Evolutionary conservation across 176 grass and related monocot species (phyloP), one percentile per base, ranked within the genome.

Genomic region (Hordeum marinum): DNA sequence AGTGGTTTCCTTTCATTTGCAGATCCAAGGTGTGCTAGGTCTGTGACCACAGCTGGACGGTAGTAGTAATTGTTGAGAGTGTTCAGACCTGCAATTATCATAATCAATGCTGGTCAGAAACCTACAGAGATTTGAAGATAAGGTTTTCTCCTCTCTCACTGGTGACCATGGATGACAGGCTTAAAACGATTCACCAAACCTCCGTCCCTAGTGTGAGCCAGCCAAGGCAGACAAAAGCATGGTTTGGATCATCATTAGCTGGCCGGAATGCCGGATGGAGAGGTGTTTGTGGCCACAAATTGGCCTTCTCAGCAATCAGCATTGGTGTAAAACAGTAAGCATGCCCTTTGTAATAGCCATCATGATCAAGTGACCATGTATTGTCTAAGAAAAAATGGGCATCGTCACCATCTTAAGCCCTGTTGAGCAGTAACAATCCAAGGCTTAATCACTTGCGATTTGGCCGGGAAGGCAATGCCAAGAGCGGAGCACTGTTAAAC

Each of bases 11-110:
- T 73, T 59, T 74, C 67, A 84, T 25, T 82, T 80, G 57, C 25
- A 74, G 37, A 83, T 77, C 43, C 83, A 73, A 63, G 42, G 1
- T 45, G 43, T 43, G 80, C 67, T 66, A 66, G 17, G 52, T 55
- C 6, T 20, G 80, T 63, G 80, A 32, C 76, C 76, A 80, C 76
- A 79, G 45, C 36, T 68, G 57, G 27, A 64, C 37, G 76, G 17
- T 20, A 50, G 13, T 50, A 50, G 14, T 50, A 55, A 55, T 0
- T 55, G 80, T 24, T 25, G 42, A 55, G 8, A 3, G 7, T 84
- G 7, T 84, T 73, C 81, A 84, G 87, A 46, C 68, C 66, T 14
- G 76, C 82, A 58, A 80, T 84, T 60, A 46, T 80, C 68, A 73
- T 18, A 27, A 52, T 45, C 4, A 11, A 7, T 21, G 25, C 20